These are phyloP conservation scores for Solanum clarkiae DNA, from an alignment of 257 asterid species.

Conservation along the genomic window DNA sequence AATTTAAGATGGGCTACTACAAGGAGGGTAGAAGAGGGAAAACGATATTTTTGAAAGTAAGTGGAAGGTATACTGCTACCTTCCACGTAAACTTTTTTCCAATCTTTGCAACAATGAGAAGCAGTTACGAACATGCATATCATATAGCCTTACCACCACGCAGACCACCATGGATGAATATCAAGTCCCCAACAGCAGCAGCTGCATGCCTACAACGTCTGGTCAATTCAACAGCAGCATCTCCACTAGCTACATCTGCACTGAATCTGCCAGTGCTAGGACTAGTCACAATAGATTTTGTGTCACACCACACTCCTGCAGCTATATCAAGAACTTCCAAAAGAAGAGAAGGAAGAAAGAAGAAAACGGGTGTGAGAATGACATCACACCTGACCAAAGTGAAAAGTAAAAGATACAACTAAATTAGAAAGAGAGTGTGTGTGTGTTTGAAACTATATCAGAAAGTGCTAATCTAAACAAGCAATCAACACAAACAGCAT, in stretches of 20 bases:
- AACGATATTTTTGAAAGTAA: not conserved
- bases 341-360: constrained; percentile 1
- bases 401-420: not conserved
- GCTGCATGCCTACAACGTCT: constrained; percentile 99
- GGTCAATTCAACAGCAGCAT: constrained; percentile 94
- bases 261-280: constrained; percentile 96
- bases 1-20: not conserved
- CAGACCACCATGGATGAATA: constrained; percentile 91
- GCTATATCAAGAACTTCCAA: constrained; percentile 88
- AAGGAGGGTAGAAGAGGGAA: not conserved
- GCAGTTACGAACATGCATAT: not conserved
- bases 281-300: constrained; percentile 87
- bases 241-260: constrained; percentile 99
- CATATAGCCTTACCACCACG: constrained; percentile 80
- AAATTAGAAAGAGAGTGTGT: not conserved
- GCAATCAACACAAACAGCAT: not conserved
- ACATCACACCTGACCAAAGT: not conserved
- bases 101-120: not conserved
- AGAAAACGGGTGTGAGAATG: not conserved
- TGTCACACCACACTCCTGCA: constrained; percentile 99
- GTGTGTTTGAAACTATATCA: not conserved
- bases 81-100: not conserved
- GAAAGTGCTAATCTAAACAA: not conserved
- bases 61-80: not conserved
- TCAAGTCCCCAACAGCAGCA: constrained; percentile 95